Evolutionary conservation across 2,329 filamentous ascomycete species (phyloP), one percentile per base, ranked within the genome.

Genomic region (Ophioceras dolichostomum): DNA sequence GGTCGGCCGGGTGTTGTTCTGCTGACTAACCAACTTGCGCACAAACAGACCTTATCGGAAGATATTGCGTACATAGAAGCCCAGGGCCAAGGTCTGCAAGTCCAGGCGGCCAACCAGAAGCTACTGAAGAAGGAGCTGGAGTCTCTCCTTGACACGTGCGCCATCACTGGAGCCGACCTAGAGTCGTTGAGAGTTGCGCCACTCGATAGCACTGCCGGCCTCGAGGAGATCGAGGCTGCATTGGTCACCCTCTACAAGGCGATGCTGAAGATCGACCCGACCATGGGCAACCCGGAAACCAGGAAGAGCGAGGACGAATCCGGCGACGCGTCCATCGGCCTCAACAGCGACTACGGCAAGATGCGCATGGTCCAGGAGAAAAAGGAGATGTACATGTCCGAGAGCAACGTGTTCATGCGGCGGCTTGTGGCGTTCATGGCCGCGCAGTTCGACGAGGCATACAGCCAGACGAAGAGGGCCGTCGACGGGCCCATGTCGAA

Each of bases 51-150:
- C 34, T 69, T 98, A 21, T 87, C 88, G 39, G 89, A 96, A 35
- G 91, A 98, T 50, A 93, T 98, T 48, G 80, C 87, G 4, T 96
- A 93, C 54, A 96, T 98, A 45, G 91, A 98, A 62, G 87, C 91
- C 2, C 91, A 98, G 58, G 88, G 86, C 6, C 89, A 98, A 60
- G 91, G 91, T 65, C 65, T 98, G 33, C 91, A 98, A 52, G 89
- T 98, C 6, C 91, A 96, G 59, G 89, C 89, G 16, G 86, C 91
- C 29, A 98, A 98, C 50, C 91, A 98, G 56, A 94, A 94, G 56
- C 71, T 94, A 20, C 70, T 98, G 33, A 86, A 89, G 56, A 84
- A 80, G 44, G 91, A 98, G 57, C 70, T 98, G 2, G 79, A 93
- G 54, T 83, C 80, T 24, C 67, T 96, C n/a, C 70, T 98, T 18